Base-by-base conservation (phyloP, 441 rosid species). In the Adansonia grandidieri region DNA sequence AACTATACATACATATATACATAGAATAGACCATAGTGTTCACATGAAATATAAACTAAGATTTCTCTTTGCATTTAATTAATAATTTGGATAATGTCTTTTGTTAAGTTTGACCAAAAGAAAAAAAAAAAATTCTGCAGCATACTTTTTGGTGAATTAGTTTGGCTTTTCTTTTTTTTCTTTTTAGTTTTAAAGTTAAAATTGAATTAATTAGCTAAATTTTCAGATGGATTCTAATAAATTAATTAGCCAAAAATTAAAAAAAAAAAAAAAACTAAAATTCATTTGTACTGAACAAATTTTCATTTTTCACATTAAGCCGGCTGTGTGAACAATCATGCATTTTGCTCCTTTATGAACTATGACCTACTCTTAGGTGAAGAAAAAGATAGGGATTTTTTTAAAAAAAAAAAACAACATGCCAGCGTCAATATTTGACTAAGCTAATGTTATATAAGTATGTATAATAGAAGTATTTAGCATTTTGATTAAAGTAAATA, bases 321-420 rank as follows among this genome's bases (percentile, higher is more conserved):
- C 1, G 19, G 56, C 42, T 68, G 6, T 70, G 74, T 50, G 58
- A 48, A 70, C 60, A 50, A 10, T 15, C 37, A 69, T 68, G 17
- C 37, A 48, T 47, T 20, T 68, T 68, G 56, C 75, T 28, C 1
- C 62, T 14, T 71, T 53, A 71, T 53, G 61, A 71, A 51, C n/a
- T 28, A 71, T 51, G 61, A 22, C 44, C 44, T 32, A 71, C 75
- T 71, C 75, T 15, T 71, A 71, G 75, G 48, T n/a, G 40, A 70
- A 69, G 24, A 15, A 50, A 50, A 24, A 3, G 2, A 8, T 2
- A 32, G 37, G 37, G 37, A 32, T 32, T 32, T 32, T 1, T 47
- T 47, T 9, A 0, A 0, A 64, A 64, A 3, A 63, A 3, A 7
- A 57, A 57, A 7, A 8, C 22, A 22, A 22, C 2, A 68, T 65